Base-by-base conservation (phyloP, 495 filamentous ascomycete genomes). In the Hyaloscypha variabilis region DNA sequence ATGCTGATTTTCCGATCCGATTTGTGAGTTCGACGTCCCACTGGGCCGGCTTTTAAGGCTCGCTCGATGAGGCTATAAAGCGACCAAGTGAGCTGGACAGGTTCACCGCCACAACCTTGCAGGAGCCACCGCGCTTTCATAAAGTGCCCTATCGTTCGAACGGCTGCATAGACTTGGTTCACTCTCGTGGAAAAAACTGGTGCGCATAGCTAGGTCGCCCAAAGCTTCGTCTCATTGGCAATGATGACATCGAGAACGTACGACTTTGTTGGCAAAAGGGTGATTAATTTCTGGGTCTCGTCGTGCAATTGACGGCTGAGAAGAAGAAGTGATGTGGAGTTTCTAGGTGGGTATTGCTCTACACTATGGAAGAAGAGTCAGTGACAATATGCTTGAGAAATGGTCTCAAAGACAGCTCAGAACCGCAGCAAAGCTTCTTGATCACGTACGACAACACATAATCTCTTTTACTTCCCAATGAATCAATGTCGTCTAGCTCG, bases 201-300 rank as follows among this genome's bases (percentile, higher is more conserved):
- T 6, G 54, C 49, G 14, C n/a, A 56, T 4, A 63, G 21, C 61
- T 51, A 63, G 10, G 61, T 63, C 11, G 61, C 24, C 50, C 61
- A 63, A 5, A 63, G 50, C 19, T n/a, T n/a, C 17, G 6, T 13
- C 17, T 49, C 61, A 8, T 55, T 19, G 6, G 31, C 49, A 8
- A 63, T 25, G 21, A 63, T 36, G n/a, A 63, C 46, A 30, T 63
- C 61, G 2, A 63, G 17, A 6, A 39, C 25, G 29, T 56, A 63
- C 3, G 61, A 52, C 24, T 62, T 62, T 24, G 23, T 63, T 24
- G 61, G 51, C 8, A 54, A 23, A 14, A 25, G 51, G 4, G 11
- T 6, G 19, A 54, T 54, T 25, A 17, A 6, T 23, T 54, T 23
- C 10, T 25, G 51, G 8, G 51, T 54, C 14, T 54, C 51, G 13